Conservation (phyloP, 2,329 filamentous ascomycete species). For the Berkeleyomyces basicola region DNA sequence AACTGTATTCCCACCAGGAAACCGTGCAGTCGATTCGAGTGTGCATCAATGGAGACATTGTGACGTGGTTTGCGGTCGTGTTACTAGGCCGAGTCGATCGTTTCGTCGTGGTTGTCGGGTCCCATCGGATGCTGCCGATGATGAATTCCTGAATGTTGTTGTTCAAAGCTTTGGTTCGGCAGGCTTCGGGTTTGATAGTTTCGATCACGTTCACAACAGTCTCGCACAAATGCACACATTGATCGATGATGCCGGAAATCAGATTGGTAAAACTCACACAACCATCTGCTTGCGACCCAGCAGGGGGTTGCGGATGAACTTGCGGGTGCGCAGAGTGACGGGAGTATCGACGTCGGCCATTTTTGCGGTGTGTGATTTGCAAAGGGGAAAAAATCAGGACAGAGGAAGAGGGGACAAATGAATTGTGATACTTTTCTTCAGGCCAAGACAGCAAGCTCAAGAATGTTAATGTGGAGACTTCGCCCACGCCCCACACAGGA, state of each 20-base stretch:
- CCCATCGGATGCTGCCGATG: too few relatives aligned
- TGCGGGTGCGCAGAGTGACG: constrained; percentile 90
- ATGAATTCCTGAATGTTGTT: background rate
- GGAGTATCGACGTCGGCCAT: constrained; percentile 74
- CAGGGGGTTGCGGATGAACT: constrained; percentile 99
- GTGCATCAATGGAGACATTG: background rate
- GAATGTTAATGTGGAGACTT: background rate
- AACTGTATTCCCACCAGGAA: constrained; percentile 5
- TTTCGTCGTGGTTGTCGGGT: too few relatives aligned
- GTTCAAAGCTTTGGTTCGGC: background rate
- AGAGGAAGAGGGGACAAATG: constrained; percentile 1
- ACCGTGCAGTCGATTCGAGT: background rate
- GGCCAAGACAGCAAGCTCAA: background rate
- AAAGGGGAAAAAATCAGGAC: constrained; percentile 1
- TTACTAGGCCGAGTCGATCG: background rate
- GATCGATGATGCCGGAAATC: background rate
- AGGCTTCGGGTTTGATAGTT: background rate
- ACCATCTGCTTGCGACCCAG: constrained; percentile 99
- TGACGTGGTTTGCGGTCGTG: background rate
- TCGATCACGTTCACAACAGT: background rate
- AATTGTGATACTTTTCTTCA: constrained; percentile 6
- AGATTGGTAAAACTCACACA: constrained; percentile 53
- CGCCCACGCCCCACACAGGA: background rate
- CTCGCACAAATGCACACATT: background rate
- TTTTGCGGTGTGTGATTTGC: constrained; percentile 34